Evolutionary conservation across 2,329 filamentous ascomycete genomes (phyloP).

Genomic region (Zymoseptoria brevis): DNA sequence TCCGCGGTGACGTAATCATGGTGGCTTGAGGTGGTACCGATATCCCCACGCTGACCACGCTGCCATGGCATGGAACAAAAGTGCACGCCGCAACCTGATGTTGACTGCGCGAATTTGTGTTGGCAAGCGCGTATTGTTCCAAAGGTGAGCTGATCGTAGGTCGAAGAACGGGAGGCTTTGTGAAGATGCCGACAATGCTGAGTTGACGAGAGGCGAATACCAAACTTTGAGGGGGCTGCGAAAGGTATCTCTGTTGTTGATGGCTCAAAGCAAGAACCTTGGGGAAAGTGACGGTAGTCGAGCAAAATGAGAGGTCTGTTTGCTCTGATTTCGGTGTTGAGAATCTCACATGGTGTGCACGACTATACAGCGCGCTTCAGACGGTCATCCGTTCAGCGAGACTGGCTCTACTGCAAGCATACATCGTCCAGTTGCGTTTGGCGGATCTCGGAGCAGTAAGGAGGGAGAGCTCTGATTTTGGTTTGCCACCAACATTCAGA

Average conservation of each 20-base stretch:
- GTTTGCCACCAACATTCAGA: background rate
- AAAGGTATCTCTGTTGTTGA: background rate
- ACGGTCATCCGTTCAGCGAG: background rate
- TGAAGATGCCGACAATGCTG: background rate
- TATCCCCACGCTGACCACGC: background rate
- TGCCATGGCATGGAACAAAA: background rate
- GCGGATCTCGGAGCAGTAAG: background rate
- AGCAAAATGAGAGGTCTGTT: background rate
- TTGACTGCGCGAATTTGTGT: background rate
- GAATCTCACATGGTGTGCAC: background rate
- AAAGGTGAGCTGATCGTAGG: background rate
- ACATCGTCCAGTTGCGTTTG: background rate
- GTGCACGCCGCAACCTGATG: background rate
- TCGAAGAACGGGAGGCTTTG: background rate
- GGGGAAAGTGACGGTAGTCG: too few species aligned
- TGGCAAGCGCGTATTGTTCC: background rate
- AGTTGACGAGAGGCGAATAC: background rate
- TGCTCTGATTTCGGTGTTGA: background rate
- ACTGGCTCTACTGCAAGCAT: background rate
- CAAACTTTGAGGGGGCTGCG: background rate
- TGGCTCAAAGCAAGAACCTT: background rate
- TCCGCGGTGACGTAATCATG: background rate
- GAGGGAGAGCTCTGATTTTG: background rate
- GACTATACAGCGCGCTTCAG: background rate
- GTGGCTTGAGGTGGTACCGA: background rate